Evolutionary conservation across 345 rosid species (phyloP), one percentile per base, ranked within the genome.

Genomic region (Iberis pinnata): DNA sequence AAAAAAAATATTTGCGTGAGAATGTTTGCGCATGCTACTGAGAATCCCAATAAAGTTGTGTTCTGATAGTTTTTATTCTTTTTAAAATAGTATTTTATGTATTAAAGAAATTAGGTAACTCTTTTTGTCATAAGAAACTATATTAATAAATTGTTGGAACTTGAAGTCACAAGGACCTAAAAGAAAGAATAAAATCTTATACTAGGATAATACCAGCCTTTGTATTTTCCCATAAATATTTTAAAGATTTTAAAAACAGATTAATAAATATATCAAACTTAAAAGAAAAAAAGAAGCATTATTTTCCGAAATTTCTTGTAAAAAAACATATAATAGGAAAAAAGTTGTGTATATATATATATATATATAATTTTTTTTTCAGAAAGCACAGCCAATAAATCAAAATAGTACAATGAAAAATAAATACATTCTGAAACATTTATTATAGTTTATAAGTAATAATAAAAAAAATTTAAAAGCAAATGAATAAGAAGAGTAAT

Each of bases 1-100:
- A n/a, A n/a, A n/a, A n/a, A n/a, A n/a, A n/a, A 3, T 27, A 41
- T 62, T 43, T 33, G 20, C 15, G 61, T 60, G 43, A 38, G 65
- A 40, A 67, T 58, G 56, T 59, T 67, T 53, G 67, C 67, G 71
- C 71, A 44, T 67, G 71, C 67, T 60, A 7, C 18, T 53, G 67
- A 33, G 11, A 67, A 67, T 67, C 67, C 67, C 72, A 55, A 67
- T 54, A 67, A 67, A 67, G 72, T 53, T 13, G 18, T 14, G 15
- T 67, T 41, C 26, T 60, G 46, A 33, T 60, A 41, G 40, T 60
- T 53, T 44, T 39, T 49, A 53, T 53, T 60, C 40, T 41, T 29
- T 55, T 22, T 22, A 45, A 38, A 59, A 38, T 31, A 40, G 26
- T 18, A 39, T 53, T 24, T 45, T 7, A 2, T 22, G 14, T 41